Percentiles rank a stretch among this genome's conserved stretches.
These are phyloP conservation scores for Zea mays DNA, from an alignment of 176 grass and related monocot genomes.

Conservation along the genomic window Zm-B73-REFERENCE-NAM-5.0 NC_050098.1:211348001-211348500, in stretches of 20 bases:
- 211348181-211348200: constrained; percentile 64
- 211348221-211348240: constrained; percentile 77
- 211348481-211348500: constrained; percentile 22
- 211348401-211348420: constrained; percentile 59
- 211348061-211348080: constrained; percentile 22
- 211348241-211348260: constrained; percentile 59
- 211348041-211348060: constrained; percentile 36
- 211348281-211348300: constrained; percentile 57
- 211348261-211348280: constrained; percentile 53
- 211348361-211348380: constrained; percentile 64
- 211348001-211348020: constrained; percentile 58
- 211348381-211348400: constrained; percentile 77
- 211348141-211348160: constrained; percentile 77
- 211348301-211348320: constrained; percentile 67
- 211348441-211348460: constrained; percentile 72
- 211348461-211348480: constrained; percentile 44
- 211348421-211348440: constrained; percentile 56
- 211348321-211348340: constrained; percentile 58
- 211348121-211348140: constrained; percentile 72
- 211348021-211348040: constrained; percentile 61
- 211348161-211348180: constrained; percentile 71
- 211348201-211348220: constrained; percentile 78
- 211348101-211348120: neutral
- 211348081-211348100: constrained; percentile 20
- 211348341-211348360: constrained; percentile 66